Percentiles rank a stretch among this genome's conserved stretches.
These are phyloP conservation scores for Debaryomycetaceae sp. DNA, from an alignment of 1,139 yeast genomes.

Conservation along the genomic window DNA sequence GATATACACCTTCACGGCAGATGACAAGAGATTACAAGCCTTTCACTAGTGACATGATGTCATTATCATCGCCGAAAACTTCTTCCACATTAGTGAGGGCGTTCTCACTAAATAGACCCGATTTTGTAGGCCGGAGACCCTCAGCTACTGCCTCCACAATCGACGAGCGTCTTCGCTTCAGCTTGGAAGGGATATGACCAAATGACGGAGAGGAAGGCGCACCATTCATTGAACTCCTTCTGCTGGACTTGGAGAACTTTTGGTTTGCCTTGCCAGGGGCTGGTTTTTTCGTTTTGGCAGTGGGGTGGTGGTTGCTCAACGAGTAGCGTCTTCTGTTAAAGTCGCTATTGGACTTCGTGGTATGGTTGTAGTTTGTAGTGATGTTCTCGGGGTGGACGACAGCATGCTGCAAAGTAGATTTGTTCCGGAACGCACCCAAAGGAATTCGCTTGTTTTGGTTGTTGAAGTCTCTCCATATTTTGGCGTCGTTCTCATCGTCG, in stretches of 20 bases:
- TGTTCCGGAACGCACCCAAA: constrained; percentile 83
- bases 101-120: constrained; percentile 71
- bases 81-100: constrained; percentile 72
- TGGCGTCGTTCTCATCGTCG: constrained; percentile 56
- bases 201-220: constrained; percentile 1
- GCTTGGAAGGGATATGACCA: constrained; percentile 18
- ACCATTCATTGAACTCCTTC: not conserved
- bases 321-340: constrained; percentile 19
- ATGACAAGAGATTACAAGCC: constrained; percentile 24
- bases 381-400: constrained; percentile 20
- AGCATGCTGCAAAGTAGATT: constrained; percentile 47
- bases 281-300: constrained; percentile 7
- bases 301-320: constrained; percentile 7
- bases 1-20: not conserved
- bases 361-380: constrained; percentile 19
- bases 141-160: constrained; percentile 73
- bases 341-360: constrained; percentile 19
- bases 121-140: constrained; percentile 68
- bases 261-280: not conserved
- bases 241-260: constrained; percentile 6
- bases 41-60: constrained; percentile 44
- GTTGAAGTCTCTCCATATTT: constrained; percentile 53
- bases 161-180: constrained; percentile 52
- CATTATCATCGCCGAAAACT: constrained; percentile 45
- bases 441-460: constrained; percentile 61